These are phyloP conservation scores for Lecanicillium sp. DNA, from an alignment of 2,329 filamentous ascomycete species.

Conservation along the genomic window DNA sequence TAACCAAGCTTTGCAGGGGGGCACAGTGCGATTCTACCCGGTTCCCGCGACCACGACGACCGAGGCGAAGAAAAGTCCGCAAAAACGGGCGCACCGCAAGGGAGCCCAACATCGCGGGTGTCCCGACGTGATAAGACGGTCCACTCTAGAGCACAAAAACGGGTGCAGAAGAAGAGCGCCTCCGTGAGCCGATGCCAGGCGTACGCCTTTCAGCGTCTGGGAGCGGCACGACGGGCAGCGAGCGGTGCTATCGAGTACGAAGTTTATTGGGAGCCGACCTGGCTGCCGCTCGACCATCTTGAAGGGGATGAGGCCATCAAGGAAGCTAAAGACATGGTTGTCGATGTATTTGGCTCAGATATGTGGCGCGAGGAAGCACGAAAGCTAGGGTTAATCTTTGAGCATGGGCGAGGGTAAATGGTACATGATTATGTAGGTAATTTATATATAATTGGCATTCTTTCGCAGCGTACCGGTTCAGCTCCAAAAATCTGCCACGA, in stretches of 20 bases:
- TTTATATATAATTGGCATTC: too few relatives aligned
- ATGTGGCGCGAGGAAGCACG: background rate
- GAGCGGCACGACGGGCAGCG: background rate
- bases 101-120: background rate
- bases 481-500: too few relatives aligned
- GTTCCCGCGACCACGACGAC: background rate
- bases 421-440: too few relatives aligned
- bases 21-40: slow-evolving; percentile 13
- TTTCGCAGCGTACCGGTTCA: too few relatives aligned
- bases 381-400: too few relatives aligned
- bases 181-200: background rate
- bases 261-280: background rate
- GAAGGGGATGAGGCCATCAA: background rate
- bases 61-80: background rate
- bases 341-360: background rate
- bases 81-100: background rate
- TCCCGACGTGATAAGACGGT: background rate
- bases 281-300: background rate
- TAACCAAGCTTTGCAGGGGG: background rate
- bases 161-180: background rate
- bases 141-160: background rate
- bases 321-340: background rate
- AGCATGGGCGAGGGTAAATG: too few relatives aligned
- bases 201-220: slow-evolving; percentile 4
- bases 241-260: background rate